Evolutionary conservation across 2,329 filamentous ascomycete genomes (phyloP), one percentile per base, ranked within the genome.

Genomic region (Podosphaera xanthii): DNA sequence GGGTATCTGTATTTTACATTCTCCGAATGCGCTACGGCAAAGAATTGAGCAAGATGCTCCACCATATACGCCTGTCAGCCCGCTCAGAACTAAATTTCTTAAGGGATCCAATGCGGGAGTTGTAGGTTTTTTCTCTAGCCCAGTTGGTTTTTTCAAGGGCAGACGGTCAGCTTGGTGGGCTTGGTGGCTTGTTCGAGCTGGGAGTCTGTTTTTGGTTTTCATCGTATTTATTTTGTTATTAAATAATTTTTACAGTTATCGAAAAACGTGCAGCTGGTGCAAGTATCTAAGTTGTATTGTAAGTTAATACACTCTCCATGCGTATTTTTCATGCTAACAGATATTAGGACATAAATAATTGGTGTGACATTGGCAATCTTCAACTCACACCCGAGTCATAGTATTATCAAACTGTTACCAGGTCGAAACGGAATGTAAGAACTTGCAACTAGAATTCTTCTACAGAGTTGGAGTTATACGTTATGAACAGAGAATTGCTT

Each of bases 101-200:
- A 63, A 64, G 57, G 44, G 57, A 54, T 46, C 60, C 2, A 59
- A 63, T 49, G 61, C 61, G 22, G 67, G 67, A 60, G 66, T 65
- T 42, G 65, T 61, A 61, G 68, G 63, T 0, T 81, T 85, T 64
- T 68, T 80, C 59, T 80, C 81, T 66, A 80, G 78, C 60, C 80
- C 84, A 0, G 69, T 82, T 3, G 82, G 81, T 4, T 96, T 96
- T 72, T 97, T 97, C 74, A 91, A 90, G 70, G 88, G 87, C 30
- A 80, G 92, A 22, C 95, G 94, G 70, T 85, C 86, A 31, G 76
- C 95, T 6, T 98, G 92, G 92, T 98, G 92, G 92, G 85, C 75
- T 4, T 98, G 92, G 92, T 97, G 91, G 91, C 71, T 95, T 31
- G 77, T 97, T 35, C 80, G 92, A 22, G 86, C 79, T 0, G 87